phyloP scores from a whole-genome alignment of 768 basidiomycete species.

The Tephrocybe sp. region DNA sequence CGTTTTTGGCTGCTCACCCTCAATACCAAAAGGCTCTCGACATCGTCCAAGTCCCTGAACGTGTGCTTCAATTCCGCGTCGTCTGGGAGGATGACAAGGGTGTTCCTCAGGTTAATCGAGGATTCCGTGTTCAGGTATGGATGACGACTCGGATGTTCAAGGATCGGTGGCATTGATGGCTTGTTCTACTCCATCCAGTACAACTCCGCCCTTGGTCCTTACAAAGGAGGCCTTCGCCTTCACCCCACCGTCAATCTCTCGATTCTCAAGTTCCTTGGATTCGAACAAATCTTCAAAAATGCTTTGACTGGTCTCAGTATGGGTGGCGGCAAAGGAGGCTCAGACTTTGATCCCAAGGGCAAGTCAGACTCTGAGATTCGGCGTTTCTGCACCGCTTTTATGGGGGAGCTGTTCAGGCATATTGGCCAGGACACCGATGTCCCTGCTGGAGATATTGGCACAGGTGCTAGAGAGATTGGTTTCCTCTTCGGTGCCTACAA shows the following conservation, averaged over 20 bases:
- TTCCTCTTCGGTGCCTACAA: slow-evolving; percentile 80
- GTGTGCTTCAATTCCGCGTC: slow-evolving; percentile 66
- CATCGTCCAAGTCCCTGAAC: slow-evolving; percentile 56
- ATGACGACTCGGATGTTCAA: too few relatives aligned
- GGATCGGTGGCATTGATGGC: neutral
- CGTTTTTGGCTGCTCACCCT: slow-evolving; percentile 66
- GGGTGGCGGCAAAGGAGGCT: slow-evolving; percentile 80
- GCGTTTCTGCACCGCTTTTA: slow-evolving; percentile 69
- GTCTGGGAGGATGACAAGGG: slow-evolving; percentile 76
- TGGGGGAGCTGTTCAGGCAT: slow-evolving; percentile 70
- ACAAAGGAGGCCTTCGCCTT: slow-evolving; percentile 76
- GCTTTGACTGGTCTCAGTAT: slow-evolving; percentile 73
- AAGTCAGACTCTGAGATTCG: slow-evolving; percentile 73
- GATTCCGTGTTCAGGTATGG: slow-evolving; percentile 67
- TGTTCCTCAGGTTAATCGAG: slow-evolving; percentile 63
- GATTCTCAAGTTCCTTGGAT: slow-evolving; percentile 82
- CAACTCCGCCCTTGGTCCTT: slow-evolving; percentile 76
- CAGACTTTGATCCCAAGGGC: slow-evolving; percentile 81
- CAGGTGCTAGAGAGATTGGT: slow-evolving; percentile 72
- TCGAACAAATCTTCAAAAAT: slow-evolving; percentile 82
- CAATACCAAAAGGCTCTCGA: slow-evolving; percentile 67
- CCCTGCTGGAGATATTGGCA: slow-evolving; percentile 73
- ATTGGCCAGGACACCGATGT: slow-evolving; percentile 76
- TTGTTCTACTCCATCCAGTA: slow-evolving; percentile 38
- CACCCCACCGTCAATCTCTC: slow-evolving; percentile 79